phyloP scores from a whole-genome alignment of 2,329 filamentous ascomycete genomes.

The Aspergillus uvarum region DNA sequence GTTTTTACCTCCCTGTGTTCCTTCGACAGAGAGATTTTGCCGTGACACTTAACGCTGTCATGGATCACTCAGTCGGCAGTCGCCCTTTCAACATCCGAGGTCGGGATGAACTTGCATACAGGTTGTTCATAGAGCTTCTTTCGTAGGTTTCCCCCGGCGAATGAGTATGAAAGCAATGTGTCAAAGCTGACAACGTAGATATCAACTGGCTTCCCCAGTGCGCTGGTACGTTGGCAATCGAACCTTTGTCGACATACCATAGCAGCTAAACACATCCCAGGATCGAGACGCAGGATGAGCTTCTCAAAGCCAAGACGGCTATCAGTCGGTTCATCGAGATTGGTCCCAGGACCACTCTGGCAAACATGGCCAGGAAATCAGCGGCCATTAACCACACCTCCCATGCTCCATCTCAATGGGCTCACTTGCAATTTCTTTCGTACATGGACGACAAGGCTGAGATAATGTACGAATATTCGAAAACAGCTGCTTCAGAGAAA shows the following conservation, averaged over 20 bases:
- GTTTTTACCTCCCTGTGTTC: neutral
- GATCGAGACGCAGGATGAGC: conserved; percentile 43
- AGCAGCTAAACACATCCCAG: conserved; percentile 16
- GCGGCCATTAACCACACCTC: conserved; percentile 23
- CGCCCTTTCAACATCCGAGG: neutral
- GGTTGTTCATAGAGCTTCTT: conserved; percentile 30
- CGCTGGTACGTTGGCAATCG: conserved; percentile 18
- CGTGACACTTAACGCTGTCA: conserved; percentile 5
- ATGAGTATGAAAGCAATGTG: neutral
- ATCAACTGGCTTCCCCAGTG: conserved; percentile 30
- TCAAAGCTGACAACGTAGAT: conserved; percentile 16
- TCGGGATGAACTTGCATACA: conserved; percentile 19
- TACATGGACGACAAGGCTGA: conserved; percentile 17
- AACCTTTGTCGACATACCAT: too few relatives aligned
- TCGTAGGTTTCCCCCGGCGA: conserved; percentile 21
- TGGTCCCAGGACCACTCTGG: conserved; percentile 38
- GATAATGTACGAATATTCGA: conserved; percentile 15
- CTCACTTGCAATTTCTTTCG: conserved; percentile 27
- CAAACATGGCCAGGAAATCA: conserved; percentile 41
- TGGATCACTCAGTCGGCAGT: neutral
- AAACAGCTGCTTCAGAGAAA: neutral
- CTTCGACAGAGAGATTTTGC: neutral
- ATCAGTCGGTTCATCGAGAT: conserved; percentile 41
- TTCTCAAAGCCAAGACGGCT: conserved; percentile 26
- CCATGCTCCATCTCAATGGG: conserved; percentile 21